Conservation (phyloP, 495 filamentous ascomycete genomes). For the Peziza echinospora region DNA sequence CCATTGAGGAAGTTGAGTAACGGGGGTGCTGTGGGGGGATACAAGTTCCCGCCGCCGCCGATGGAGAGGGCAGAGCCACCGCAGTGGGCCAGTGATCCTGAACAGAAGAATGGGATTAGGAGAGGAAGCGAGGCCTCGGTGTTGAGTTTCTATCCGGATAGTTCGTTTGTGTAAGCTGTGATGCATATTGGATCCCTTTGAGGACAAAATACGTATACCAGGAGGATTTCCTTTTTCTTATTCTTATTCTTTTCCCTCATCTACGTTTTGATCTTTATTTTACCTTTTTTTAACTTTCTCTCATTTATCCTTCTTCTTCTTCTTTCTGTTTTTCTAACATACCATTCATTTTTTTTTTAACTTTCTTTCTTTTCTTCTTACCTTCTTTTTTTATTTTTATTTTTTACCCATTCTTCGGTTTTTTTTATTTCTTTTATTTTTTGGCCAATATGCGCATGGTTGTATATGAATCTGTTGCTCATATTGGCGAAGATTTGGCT, state of each 20-base stretch:
- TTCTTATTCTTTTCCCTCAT: not conserved
- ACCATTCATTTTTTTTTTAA: not conserved
- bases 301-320: too few relatives aligned
- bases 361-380: not conserved
- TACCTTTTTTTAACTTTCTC: not conserved
- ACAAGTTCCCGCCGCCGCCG: not conserved
- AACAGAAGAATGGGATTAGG: not conserved
- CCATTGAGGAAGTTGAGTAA: not conserved
- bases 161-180: too few relatives aligned
- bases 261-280: not conserved
- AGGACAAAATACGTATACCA: not conserved
- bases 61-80: not conserved
- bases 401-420: not conserved
- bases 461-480: too few relatives aligned
- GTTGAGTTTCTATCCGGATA: too few relatives aligned
- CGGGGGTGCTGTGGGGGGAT: not conserved
- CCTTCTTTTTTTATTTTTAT: not conserved
- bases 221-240: not conserved
- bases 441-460: too few relatives aligned
- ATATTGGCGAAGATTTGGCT: too few relatives aligned
- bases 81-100: not conserved
- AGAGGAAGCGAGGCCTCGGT: too few relatives aligned
- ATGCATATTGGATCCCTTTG: not conserved
- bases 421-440: too few relatives aligned
- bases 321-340: too few relatives aligned